Evolutionary conservation across 2,329 filamentous ascomycete genomes (phyloP), one percentile per base, ranked within the genome.

Genomic region (Verticillium alfalfae): DNA sequence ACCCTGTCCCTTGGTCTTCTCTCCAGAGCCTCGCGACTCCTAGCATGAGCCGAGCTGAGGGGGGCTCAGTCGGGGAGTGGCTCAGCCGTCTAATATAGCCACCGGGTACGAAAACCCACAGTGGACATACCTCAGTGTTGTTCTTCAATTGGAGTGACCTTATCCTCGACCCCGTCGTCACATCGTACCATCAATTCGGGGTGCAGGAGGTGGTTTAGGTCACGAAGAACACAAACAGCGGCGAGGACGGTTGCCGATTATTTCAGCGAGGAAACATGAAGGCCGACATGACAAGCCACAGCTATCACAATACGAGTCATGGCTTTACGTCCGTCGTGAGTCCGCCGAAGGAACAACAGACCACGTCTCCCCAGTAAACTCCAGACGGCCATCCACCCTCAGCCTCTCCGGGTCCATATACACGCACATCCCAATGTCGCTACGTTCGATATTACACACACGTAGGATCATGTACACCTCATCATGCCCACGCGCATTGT

Each of bases 281-380:
- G 36, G 13, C 36, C 36, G 6, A 9, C 9, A 6, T 37, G 6
- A 37, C 13, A 13, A 37, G 36, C 36, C 36, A 37, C 36, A 37
- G 38, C 39, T n/a, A 45, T n/a, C 16, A 45, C 39, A 45, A 45
- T 9, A 45, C 16, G n/a, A 45, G 2, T 45, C n/a, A 9, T 45
- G 39, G n/a, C 39, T 45, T 45, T 16, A 55, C 52, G 7, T 55
- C 15, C 5, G 9, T 34, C 12, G 52, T 31, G 10, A 38, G n/a
- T 37, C 55, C 31, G 55, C n/a, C 15, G 31, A 22, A 58, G 56
- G 60, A 39, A 59, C 41, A 9, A 59, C 60, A 15, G 41, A 58
- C 60, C 60, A 59, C 15, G 45, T 55, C 26, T 61, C 36, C 18
- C 41, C 57, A 10, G 45, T 59, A 22, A 61, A 61, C 15, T 34